phyloP scores from a whole-genome alignment of 2,329 filamentous ascomycete genomes.

The Fusarium globosum region DNA sequence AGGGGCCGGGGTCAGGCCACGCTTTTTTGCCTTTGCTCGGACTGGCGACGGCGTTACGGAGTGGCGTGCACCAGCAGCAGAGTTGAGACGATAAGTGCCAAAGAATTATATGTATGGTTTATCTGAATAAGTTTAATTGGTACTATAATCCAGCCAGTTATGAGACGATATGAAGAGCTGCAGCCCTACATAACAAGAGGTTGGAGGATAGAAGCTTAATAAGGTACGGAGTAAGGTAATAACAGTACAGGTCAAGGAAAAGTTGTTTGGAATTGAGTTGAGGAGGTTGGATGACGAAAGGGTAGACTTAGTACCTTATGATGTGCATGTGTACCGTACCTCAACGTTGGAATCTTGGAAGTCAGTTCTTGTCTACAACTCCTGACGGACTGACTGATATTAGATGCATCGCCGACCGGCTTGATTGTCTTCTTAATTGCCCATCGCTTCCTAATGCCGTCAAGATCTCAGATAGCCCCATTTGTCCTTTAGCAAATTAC shows the following conservation, averaged over 20 bases:
- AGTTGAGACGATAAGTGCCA: slow-evolving; percentile 17
- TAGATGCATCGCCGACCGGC: not conserved
- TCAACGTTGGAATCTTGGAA: slow-evolving; percentile 19
- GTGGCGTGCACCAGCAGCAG: slow-evolving; percentile 18
- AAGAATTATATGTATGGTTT: not conserved
- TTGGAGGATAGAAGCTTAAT: slow-evolving; percentile 1
- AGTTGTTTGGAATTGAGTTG: not conserved
- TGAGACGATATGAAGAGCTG: slow-evolving; percentile 14
- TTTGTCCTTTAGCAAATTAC: slow-evolving; percentile 16
- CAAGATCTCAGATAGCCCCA: slow-evolving; percentile 34
- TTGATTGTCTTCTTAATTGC: slow-evolving; percentile 8
- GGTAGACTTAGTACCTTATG: not conserved
- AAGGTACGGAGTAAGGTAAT: not conserved
- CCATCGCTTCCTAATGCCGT: slow-evolving; percentile 31
- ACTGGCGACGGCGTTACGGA: slow-evolving; percentile 12
- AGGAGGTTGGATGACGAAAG: slow-evolving; percentile 6
- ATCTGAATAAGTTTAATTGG: not conserved
- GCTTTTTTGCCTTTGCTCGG: slow-evolving; percentile 7
- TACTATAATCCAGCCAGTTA: not conserved
- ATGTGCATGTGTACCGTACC: slow-evolving; percentile 3
- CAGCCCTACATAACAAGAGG: slow-evolving; percentile 21
- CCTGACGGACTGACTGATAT: slow-evolving; percentile 12
- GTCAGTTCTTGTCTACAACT: slow-evolving; percentile 18
- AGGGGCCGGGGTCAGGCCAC: slow-evolving; percentile 26
- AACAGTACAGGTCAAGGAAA: not conserved